Evolutionary conservation across 1,139 yeast species (phyloP).

Genomic region (Candida sojae): DNA sequence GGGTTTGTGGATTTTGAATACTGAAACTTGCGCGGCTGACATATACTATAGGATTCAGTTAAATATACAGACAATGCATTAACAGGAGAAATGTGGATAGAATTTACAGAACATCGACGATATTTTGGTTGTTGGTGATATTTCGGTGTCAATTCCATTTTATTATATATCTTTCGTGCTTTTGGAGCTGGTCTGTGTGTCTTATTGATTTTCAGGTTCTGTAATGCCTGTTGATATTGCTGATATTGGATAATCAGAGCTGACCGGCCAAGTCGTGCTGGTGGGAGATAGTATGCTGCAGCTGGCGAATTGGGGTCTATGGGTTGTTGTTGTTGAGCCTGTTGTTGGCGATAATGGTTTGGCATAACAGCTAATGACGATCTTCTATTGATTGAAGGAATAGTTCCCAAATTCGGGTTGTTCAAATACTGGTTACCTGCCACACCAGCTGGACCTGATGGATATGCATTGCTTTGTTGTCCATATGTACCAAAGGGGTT

Average conservation of each 20-base stretch:
- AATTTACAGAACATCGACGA: conserved; percentile 77
- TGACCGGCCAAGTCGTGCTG: conserved; percentile 27
- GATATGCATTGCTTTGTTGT: conserved; percentile 11
- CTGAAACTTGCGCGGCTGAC: conserved; percentile 80
- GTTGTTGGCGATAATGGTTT: conserved; percentile 20
- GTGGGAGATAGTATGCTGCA: conserved; percentile 13
- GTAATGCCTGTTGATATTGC: conserved; percentile 36
- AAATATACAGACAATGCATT: conserved; percentile 78
- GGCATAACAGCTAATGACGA: conserved; percentile 39
- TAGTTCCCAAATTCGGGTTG: conserved; percentile 7
- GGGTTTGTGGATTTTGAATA: conserved; percentile 89
- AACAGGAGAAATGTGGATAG: conserved; percentile 83
- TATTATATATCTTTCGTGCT: conserved; percentile 37
- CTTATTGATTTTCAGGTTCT: conserved; percentile 24
- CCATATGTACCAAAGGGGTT: conserved; percentile 11
- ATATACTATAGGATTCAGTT: conserved; percentile 78
- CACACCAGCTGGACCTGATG: conserved; percentile 7
- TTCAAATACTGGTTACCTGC: conserved; percentile 9
- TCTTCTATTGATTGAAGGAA: conserved; percentile 23
- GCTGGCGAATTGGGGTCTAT: conserved; percentile 9
- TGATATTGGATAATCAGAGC: conserved; percentile 41
- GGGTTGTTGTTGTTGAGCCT: conserved; percentile 13
- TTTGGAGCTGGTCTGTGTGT: conserved; percentile 39
- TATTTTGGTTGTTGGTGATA: conserved; percentile 69
- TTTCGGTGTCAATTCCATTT: conserved; percentile 63